A percentile compares a stretch with the other conserved stretches of the same genome.
These are phyloP conservation scores for Mortierella sp. DNA, from an alignment of 371 early-diverging fungal genomes.

Conservation along the genomic window DNA sequence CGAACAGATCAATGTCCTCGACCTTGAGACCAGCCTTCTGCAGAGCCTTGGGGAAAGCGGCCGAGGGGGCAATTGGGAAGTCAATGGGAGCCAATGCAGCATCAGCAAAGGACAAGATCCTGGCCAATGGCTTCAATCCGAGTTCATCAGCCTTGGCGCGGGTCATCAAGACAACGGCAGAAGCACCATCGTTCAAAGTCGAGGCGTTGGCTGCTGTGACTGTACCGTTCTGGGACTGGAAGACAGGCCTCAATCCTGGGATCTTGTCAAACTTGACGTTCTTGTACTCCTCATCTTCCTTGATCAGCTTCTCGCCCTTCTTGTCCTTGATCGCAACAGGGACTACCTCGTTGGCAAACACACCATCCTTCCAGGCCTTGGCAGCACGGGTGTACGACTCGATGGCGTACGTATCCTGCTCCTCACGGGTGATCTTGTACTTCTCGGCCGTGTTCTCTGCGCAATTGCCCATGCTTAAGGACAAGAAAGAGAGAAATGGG, in stretches of 20 bases:
- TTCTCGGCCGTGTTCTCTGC: constrained; percentile 93
- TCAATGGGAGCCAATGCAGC: constrained; percentile 79
- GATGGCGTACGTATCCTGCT: constrained; percentile 93
- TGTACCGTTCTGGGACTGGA: constrained; percentile 83
- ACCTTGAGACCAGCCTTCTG: constrained; percentile 78
- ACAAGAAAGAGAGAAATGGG: constrained; percentile 8
- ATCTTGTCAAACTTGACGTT: constrained; percentile 84
- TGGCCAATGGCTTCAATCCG: constrained; percentile 87
- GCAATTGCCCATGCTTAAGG: constrained; percentile 85
- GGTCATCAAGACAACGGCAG: constrained; percentile 91
- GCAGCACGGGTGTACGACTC: constrained; percentile 88
- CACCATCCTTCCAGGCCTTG: constrained; percentile 80
- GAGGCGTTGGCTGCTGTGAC: constrained; percentile 97
- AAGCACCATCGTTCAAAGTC: constrained; percentile 96
- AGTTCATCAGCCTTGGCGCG: constrained; percentile 78
- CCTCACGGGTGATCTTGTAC: constrained; percentile 82
- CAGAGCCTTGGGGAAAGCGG: constrained; percentile 95
- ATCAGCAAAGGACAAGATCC: constrained; percentile 56
- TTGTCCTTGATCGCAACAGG: constrained; percentile 85
- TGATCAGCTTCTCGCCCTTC: constrained; percentile 75
- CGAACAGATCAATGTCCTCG: constrained; percentile 81
- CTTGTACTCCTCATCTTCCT: constrained; percentile 90
- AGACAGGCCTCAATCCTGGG: constrained; percentile 87
- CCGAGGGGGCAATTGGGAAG: constrained; percentile 94
- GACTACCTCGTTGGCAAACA: constrained; percentile 85